phyloP scores from a whole-genome alignment of 495 filamentous ascomycete genomes.

The Aspergillus biplanus region DNA sequence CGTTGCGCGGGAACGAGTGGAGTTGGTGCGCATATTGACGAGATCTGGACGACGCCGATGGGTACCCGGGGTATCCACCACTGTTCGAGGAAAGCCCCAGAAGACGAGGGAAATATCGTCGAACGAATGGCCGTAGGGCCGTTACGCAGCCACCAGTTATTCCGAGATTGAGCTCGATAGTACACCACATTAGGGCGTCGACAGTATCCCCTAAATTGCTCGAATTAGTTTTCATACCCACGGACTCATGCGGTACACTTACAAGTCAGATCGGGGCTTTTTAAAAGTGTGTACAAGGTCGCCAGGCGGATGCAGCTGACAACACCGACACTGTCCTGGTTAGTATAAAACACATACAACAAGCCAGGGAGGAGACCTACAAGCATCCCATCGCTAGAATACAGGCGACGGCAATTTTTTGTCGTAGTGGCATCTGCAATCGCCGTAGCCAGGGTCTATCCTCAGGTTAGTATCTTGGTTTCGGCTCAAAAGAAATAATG shows the following conservation, averaged over 20 bases:
- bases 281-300: conserved; percentile 28
- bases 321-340: conserved; percentile 33
- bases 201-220: conserved; percentile 30
- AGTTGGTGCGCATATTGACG: conserved; percentile 33
- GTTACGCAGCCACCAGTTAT: conserved; percentile 41
- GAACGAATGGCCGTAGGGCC: conserved; percentile 38
- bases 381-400: conserved; percentile 38
- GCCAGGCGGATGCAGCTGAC: conserved; percentile 41
- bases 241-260: conserved; percentile 5
- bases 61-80: conserved; percentile 10
- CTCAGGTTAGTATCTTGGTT: not conserved
- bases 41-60: conserved; percentile 20
- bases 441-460: conserved; percentile 36
- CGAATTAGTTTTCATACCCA: not conserved
- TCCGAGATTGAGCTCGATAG: conserved; percentile 41
- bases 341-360: not conserved
- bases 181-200: conserved; percentile 36
- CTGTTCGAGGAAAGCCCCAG: conserved; percentile 33
- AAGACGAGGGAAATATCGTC: conserved; percentile 38
- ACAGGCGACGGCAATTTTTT: conserved; percentile 33
- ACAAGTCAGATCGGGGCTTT: conserved; percentile 35
- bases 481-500: not conserved
- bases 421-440: conserved; percentile 38
- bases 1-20: conserved; percentile 29
- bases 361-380: conserved; percentile 23